Conservation (phyloP, 2,329 filamentous ascomycete species). For the Lachnellula occidentalis region DNA sequence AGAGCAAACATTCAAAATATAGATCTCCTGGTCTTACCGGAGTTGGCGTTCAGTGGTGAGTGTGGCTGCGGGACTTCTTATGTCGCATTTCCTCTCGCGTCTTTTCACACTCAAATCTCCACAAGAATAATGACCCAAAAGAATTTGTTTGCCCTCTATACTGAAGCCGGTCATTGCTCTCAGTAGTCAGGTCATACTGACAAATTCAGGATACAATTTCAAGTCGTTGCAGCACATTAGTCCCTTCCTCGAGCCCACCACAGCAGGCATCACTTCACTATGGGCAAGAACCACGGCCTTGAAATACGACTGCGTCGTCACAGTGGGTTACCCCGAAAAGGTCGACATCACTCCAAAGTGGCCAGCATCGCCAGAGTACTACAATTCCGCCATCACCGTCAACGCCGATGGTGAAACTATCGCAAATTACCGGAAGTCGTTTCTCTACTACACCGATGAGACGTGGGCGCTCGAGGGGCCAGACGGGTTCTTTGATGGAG, state of each 20-base stretch:
- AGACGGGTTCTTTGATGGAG: constrained; percentile 43
- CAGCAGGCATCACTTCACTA: constrained; percentile 59
- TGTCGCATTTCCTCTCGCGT: too few relatives aligned
- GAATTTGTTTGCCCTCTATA: too few relatives aligned
- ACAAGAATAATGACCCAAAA: too few relatives aligned
- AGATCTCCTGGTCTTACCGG: constrained; percentile 66
- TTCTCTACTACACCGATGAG: constrained; percentile 55
- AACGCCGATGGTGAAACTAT: constrained; percentile 54
- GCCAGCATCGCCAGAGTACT: constrained; percentile 47
- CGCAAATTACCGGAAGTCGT: constrained; percentile 55
- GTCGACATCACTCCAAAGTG: constrained; percentile 46
- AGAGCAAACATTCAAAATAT: constrained; percentile 44
- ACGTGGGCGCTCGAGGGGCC: constrained; percentile 54
- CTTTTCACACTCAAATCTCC: too few relatives aligned
- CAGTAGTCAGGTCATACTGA: too few relatives aligned
- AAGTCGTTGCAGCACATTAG: constrained; percentile 60
- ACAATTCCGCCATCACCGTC: constrained; percentile 51
- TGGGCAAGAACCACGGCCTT: constrained; percentile 66
- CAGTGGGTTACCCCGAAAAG: constrained; percentile 70
- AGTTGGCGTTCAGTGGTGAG: constrained; percentile 66
- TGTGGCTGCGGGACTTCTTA: neutral
- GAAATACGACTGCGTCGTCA: constrained; percentile 61
- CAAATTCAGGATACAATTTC: constrained; percentile 62
- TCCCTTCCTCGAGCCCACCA: constrained; percentile 62
- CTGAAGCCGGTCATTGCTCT: too few relatives aligned